phyloP scores from a whole-genome alignment of 2,329 filamentous ascomycete species.

The Diaporthe velutina region DNA sequence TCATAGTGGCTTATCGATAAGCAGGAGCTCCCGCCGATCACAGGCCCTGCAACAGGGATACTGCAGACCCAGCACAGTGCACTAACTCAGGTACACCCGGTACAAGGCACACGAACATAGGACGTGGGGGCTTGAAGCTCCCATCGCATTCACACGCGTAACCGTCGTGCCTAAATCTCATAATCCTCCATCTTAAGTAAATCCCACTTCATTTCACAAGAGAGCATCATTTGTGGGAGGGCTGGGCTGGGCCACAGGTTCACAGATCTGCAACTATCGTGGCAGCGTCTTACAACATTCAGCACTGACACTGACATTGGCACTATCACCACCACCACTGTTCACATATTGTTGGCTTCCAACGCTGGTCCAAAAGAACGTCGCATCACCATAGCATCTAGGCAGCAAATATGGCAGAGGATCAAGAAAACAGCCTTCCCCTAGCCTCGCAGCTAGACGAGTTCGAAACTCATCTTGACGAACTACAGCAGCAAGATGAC shows the following conservation, averaged over 20 bases:
- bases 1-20: conserved; percentile 14
- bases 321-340: neutral
- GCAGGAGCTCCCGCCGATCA: neutral
- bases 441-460: conserved; percentile 56
- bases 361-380: neutral
- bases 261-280: neutral
- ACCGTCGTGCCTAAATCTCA: conserved; percentile 3
- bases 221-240: neutral
- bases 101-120: neutral
- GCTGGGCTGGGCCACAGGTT: neutral
- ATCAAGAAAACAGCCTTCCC: conserved; percentile 4
- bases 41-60: neutral
- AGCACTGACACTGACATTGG: neutral
- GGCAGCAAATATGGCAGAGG: conserved; percentile 27
- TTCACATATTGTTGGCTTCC: neutral
- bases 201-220: neutral
- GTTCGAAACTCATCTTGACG: conserved; percentile 66
- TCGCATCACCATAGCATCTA: neutral
- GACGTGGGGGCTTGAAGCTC: neutral
- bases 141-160: neutral
- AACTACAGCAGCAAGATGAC: conserved; percentile 55
- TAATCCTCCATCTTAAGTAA: neutral
- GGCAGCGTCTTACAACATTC: neutral
- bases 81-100: neutral
- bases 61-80: neutral